phyloP scores from a whole-genome alignment of 164 flowering plant species.

The Houttuynia cordata region DNA sequence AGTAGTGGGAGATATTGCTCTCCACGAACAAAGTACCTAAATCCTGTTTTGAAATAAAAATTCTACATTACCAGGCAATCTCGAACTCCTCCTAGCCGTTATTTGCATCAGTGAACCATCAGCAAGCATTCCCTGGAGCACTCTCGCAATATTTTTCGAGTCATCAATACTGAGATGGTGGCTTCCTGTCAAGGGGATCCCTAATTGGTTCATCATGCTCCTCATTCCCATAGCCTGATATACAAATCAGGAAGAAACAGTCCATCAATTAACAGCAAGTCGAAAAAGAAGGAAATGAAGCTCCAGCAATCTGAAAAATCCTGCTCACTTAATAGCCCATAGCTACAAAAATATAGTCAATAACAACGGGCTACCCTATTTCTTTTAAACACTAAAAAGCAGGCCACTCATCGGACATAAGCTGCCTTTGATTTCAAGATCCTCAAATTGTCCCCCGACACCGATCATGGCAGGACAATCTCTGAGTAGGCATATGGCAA shows the following conservation, averaged over 20 bases:
- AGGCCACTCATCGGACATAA: too few relatives aligned
- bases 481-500: too few relatives aligned
- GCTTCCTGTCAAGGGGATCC: slow-evolving; percentile 58
- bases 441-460: too few relatives aligned
- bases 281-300: not conserved
- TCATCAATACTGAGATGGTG: slow-evolving; percentile 98
- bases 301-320: not conserved
- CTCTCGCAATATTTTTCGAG: slow-evolving; percentile 75
- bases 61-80: slow-evolving; percentile 34
- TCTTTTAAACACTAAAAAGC: too few relatives aligned
- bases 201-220: slow-evolving; percentile 70
- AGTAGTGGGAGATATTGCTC: not conserved
- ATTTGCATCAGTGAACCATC: slow-evolving; percentile 77
- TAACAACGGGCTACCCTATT: not conserved
- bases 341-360: not conserved
- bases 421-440: too few relatives aligned
- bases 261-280: not conserved
- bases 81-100: slow-evolving; percentile 54
- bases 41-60: slow-evolving; percentile 66
- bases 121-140: slow-evolving; percentile 65
- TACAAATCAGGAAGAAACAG: slow-evolving; percentile 3
- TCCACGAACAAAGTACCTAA: not conserved
- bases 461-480: too few relatives aligned
- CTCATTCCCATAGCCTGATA: slow-evolving; percentile 85
- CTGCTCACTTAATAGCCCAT: too few relatives aligned